Evolutionary conservation across 768 basidiomycete genomes (phyloP).

Genomic region (Agaricus subrufescens): DNA sequence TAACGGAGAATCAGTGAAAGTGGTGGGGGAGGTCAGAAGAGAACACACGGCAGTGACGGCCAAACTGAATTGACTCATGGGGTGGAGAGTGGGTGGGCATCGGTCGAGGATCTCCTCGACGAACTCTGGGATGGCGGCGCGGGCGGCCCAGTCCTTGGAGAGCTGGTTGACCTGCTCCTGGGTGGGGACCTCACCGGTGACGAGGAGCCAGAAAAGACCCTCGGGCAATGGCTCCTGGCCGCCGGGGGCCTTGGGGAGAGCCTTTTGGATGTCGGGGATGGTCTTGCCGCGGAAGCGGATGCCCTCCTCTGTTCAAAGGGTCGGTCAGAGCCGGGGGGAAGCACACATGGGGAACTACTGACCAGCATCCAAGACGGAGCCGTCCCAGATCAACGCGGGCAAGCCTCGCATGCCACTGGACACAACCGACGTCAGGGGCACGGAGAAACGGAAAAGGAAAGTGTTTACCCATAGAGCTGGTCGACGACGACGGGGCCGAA

Average conservation of each 20-base stretch:
- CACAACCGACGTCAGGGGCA: conserved; percentile 7
- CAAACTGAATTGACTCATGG: conserved; percentile 97
- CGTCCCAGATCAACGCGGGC: conserved; percentile 97
- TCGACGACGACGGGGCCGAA: conserved; percentile 91
- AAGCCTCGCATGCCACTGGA: conserved; percentile 81
- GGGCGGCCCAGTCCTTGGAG: conserved; percentile 92
- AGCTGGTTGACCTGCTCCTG: conserved; percentile 82
- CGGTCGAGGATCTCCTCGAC: conserved; percentile 96
- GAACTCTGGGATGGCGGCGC: conserved; percentile 85
- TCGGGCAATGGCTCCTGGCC: conserved; percentile 92
- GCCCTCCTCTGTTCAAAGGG: conserved; percentile 69
- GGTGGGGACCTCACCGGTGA: conserved; percentile 94
- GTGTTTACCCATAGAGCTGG: conserved; percentile 72
- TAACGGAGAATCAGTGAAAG: conserved; percentile 19
- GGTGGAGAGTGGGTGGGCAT: conserved; percentile 90
- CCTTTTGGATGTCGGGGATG: conserved; percentile 83
- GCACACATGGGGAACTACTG: conserved; percentile 17
- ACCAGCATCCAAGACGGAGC: conserved; percentile 94
- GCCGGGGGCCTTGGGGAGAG: conserved; percentile 84
- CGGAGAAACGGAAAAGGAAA: neutral
- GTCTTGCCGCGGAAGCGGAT: conserved; percentile 98
- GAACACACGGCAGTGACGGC: conserved; percentile 84
- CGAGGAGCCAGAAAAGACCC: conserved; percentile 90
- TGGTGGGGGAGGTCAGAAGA: neutral
- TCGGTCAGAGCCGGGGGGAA: neutral